Conservation (phyloP, 1,139 yeast genomes). For the Yamadazyma jaroonii region DNA sequence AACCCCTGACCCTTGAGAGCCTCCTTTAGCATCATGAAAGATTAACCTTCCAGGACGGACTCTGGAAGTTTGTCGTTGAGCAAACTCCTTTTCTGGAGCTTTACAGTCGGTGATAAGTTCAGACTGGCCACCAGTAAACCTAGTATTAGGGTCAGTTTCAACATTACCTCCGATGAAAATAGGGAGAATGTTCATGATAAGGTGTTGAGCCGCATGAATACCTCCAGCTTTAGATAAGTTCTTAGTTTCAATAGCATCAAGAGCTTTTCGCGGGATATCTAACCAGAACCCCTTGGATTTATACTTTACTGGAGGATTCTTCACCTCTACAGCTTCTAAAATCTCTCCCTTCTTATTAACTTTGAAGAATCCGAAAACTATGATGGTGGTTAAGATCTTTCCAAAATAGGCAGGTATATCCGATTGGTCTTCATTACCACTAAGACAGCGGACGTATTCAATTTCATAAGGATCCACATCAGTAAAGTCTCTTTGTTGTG, state of each 20-base stretch:
- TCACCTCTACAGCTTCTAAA: slow-evolving; percentile 88
- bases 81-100: slow-evolving; percentile 94
- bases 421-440: slow-evolving; percentile 16
- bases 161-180: slow-evolving; percentile 44
- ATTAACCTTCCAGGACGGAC: slow-evolving; percentile 83
- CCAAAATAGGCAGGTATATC: slow-evolving; percentile 79
- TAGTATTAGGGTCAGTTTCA: slow-evolving; percentile 39
- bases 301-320: slow-evolving; percentile 75
- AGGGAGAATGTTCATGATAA: slow-evolving; percentile 74
- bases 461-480: slow-evolving; percentile 86
- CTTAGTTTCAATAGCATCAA: slow-evolving; percentile 58
- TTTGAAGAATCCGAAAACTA: slow-evolving; percentile 92
- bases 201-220: slow-evolving; percentile 96
- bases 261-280: slow-evolving; percentile 65
- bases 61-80: slow-evolving; percentile 63
- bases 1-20: slow-evolving; percentile 74
- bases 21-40: slow-evolving; percentile 82
- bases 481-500: slow-evolving; percentile 86
- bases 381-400: slow-evolving; percentile 61
- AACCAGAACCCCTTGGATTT: slow-evolving; percentile 87
- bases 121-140: slow-evolving; percentile 53
- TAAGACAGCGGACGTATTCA: slow-evolving; percentile 58
- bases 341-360: slow-evolving; percentile 73
- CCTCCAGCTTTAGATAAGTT: slow-evolving; percentile 76
- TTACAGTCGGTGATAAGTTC: slow-evolving; percentile 92